Percentiles rank a stretch among this genome's conserved stretches.
phyloP scores from a whole-genome alignment of 306 rosid species.

The Acacia confusa region DNA sequence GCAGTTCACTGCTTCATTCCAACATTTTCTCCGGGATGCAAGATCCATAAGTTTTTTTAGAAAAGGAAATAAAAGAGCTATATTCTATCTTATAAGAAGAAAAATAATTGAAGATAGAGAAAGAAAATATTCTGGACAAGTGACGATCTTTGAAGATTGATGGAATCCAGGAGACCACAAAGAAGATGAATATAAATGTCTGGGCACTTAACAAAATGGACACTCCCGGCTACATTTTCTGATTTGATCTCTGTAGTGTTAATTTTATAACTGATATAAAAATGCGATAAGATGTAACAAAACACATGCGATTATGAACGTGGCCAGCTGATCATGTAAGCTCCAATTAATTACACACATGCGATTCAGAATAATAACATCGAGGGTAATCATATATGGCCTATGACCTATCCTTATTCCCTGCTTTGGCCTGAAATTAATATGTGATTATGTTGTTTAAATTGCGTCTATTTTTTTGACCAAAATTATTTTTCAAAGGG shows the following conservation, averaged over 20 bases:
- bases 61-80: not conserved
- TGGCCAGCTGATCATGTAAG: not conserved
- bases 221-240: not conserved
- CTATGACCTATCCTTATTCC: no score
- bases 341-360: not conserved
- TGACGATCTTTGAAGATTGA: not conserved
- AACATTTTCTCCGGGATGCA: not conserved
- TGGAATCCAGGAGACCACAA: not conserved
- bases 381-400: no score
- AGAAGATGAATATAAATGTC: not conserved
- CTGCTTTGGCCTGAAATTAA: not conserved
- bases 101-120: not conserved
- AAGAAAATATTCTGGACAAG: not conserved
- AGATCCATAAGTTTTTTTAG: not conserved
- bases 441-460: not conserved
- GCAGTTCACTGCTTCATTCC: not conserved
- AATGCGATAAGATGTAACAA: not conserved
- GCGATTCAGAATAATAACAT: no score
- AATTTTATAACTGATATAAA: not conserved
- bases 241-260: not conserved
- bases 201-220: not conserved
- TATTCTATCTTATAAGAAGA: not conserved
- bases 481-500: no score
- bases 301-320: no score
- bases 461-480: no score